These are phyloP conservation scores for Sungouiella thailandica DNA, from an alignment of 805 yeast genomes.

Conservation along the genomic window DNA sequence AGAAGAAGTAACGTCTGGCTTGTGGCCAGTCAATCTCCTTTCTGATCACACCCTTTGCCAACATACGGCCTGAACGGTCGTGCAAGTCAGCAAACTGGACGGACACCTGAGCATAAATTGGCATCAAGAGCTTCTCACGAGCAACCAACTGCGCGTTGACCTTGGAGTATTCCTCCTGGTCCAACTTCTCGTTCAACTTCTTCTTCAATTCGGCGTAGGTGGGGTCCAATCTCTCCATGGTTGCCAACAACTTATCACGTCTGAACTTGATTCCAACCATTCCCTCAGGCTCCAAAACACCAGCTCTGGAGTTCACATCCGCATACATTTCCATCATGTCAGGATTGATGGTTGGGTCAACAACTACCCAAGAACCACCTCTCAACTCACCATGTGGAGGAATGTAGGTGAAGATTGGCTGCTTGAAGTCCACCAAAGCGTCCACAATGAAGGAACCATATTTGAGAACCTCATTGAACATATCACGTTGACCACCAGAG, in stretches of 20 bases:
- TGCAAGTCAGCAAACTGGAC: slow-evolving; percentile 97
- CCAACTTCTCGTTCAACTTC: slow-evolving; percentile 48
- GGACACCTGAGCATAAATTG: slow-evolving; percentile 86
- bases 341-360: slow-evolving; percentile 93
- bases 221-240: slow-evolving; percentile 86
- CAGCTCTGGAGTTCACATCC: slow-evolving; percentile 91
- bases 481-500: slow-evolving; percentile 99
- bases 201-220: slow-evolving; percentile 64
- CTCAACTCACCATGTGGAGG: slow-evolving; percentile 98
- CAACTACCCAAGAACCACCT: slow-evolving; percentile 99
- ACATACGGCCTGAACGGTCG: slow-evolving; percentile 96
- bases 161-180: slow-evolving; percentile 62
- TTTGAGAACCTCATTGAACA: slow-evolving; percentile 97
- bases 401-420: slow-evolving; percentile 93
- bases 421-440: slow-evolving; percentile 91
- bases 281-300: slow-evolving; percentile 98
- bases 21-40: slow-evolving; percentile 81
- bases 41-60: slow-evolving; percentile 86
- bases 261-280: slow-evolving; percentile 98
- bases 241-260: slow-evolving; percentile 83
- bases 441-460: slow-evolving; percentile 97
- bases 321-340: slow-evolving; percentile 99
- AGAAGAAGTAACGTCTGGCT: slow-evolving; percentile 95
- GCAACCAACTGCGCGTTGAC: slow-evolving; percentile 62
- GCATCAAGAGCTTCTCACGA: slow-evolving; percentile 76